Percentiles rank a stretch among this genome's conserved stretches.
These are phyloP conservation scores for Hebeloma cylindrosporum DNA, from an alignment of 768 basidiomycete species.

Conservation along the genomic window DNA sequence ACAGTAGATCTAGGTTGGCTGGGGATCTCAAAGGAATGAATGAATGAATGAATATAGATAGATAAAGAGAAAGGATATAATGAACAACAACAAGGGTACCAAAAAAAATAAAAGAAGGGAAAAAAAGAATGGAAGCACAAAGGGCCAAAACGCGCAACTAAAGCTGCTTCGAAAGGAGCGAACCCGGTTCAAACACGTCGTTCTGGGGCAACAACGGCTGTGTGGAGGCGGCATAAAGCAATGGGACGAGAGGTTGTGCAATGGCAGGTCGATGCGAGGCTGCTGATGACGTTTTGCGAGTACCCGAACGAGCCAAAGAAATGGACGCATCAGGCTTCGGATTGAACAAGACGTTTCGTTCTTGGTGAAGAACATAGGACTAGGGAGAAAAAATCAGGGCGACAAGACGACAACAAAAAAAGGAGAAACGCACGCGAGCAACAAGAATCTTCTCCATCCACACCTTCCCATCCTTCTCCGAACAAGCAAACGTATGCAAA, in stretches of 20 bases:
- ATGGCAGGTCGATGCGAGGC: too few relatives aligned
- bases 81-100: neutral
- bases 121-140: constrained; percentile 9
- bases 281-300: constrained; percentile 31
- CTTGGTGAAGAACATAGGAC: constrained; percentile 85
- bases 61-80: constrained; percentile 1
- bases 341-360: constrained; percentile 66
- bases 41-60: neutral
- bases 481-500: constrained; percentile 81
- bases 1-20: constrained; percentile 2
- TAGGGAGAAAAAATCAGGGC: constrained; percentile 28
- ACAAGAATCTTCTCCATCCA: constrained; percentile 84
- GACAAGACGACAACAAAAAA: constrained; percentile 8
- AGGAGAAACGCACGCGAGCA: constrained; percentile 63
- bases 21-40: constrained; percentile 3
- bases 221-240: constrained; percentile 37
- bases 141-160: constrained; percentile 18
- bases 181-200: constrained; percentile 72
- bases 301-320: constrained; percentile 39
- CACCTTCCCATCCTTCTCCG: constrained; percentile 64
- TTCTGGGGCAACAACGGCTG: constrained; percentile 31
- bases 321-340: constrained; percentile 33
- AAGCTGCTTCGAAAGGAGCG: constrained; percentile 57
- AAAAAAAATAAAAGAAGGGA: constrained; percentile 2
- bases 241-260: constrained; percentile 42